Evolutionary conservation across 257 asterid species (phyloP).

Genomic region (Primulina huaijiensis): DNA sequence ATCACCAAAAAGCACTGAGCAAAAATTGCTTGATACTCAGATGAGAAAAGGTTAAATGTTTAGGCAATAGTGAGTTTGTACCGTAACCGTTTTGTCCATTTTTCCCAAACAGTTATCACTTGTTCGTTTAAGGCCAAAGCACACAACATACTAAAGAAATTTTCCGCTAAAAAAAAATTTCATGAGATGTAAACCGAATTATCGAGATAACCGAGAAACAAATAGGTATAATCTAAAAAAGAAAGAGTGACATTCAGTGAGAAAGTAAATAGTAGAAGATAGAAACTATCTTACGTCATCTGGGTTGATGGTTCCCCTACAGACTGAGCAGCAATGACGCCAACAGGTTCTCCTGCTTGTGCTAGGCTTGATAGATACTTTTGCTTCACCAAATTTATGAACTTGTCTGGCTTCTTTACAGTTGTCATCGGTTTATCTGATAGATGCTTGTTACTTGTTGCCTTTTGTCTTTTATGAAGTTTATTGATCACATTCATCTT

Average conservation of each 20-base stretch:
- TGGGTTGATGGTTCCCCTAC: slow-evolving; percentile 99
- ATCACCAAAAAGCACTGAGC: not conserved
- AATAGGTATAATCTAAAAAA: not conserved
- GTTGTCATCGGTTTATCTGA: slow-evolving; percentile 26
- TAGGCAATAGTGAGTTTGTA: not conserved
- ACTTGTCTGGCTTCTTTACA: slow-evolving; percentile 37
- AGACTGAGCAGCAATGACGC: slow-evolving; percentile 97
- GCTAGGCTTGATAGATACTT: slow-evolving; percentile 88
- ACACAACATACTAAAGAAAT: slow-evolving; percentile 1
- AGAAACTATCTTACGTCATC: slow-evolving; percentile 76
- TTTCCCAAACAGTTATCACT: not conserved
- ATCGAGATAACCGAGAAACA: slow-evolving; percentile 14
- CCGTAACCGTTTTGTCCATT: not conserved
- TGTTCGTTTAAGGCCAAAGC: not conserved
- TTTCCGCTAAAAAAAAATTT: slow-evolving; percentile 1
- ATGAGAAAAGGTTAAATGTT: not conserved
- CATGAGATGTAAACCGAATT: slow-evolving; percentile 6
- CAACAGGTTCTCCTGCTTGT: slow-evolving; percentile 92
- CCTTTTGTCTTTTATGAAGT: slow-evolving; percentile 26
- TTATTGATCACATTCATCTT: slow-evolving; percentile 18
- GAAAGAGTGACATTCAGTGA: not conserved
- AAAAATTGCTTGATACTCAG: not conserved
- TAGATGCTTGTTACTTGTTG: slow-evolving; percentile 30
- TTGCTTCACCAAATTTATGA: slow-evolving; percentile 65
- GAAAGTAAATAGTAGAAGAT: slow-evolving; percentile 19